Percentiles rank a stretch among this genome's conserved stretches.
phyloP scores from a whole-genome alignment of 2,329 filamentous ascomycete species.

The Zopfia rhizophila region DNA sequence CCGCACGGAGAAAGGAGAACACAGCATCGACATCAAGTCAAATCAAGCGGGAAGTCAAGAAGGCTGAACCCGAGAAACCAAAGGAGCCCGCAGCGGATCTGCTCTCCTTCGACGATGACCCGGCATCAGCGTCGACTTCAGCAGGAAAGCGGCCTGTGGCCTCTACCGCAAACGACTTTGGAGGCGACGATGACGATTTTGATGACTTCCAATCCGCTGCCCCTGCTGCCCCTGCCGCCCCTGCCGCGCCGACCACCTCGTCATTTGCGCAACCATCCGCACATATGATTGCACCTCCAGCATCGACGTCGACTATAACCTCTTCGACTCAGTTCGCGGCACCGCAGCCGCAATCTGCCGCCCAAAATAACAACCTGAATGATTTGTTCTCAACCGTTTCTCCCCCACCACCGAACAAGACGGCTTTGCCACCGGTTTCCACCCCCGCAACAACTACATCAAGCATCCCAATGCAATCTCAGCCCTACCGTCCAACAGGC shows the following conservation, averaged over 20 bases:
- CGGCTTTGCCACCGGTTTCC: slow-evolving; percentile 59
- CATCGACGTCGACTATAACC: slow-evolving; percentile 58
- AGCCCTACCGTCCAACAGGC: slow-evolving; percentile 66
- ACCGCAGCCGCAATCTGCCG: slow-evolving; percentile 85
- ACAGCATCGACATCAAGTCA: slow-evolving; percentile 41
- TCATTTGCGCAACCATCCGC: slow-evolving; percentile 69
- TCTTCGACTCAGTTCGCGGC: slow-evolving; percentile 78
- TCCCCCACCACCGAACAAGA: slow-evolving; percentile 69
- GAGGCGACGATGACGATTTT: slow-evolving; percentile 88
- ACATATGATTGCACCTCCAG: slow-evolving; percentile 58
- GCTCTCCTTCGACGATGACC: slow-evolving; percentile 88
- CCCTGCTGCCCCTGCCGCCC: slow-evolving; percentile 54
- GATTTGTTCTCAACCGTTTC: slow-evolving; percentile 87
- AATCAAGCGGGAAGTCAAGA: slow-evolving; percentile 64
- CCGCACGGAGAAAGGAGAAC: slow-evolving; percentile 63
- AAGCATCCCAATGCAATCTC: slow-evolving; percentile 49
- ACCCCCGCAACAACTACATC: slow-evolving; percentile 48
- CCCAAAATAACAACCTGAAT: slow-evolving; percentile 81
- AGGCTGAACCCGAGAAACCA: slow-evolving; percentile 77
- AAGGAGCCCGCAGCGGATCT: slow-evolving; percentile 92
- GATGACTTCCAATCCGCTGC: slow-evolving; percentile 95
- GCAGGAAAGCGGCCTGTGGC: slow-evolving; percentile 57
- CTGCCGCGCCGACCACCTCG: slow-evolving; percentile 48
- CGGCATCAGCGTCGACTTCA: slow-evolving; percentile 61
- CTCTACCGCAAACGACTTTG: slow-evolving; percentile 56